Evolutionary conservation across 2,329 filamentous ascomycete genomes (phyloP), one percentile per base, ranked within the genome.

Genomic region (Fusarium concolor): DNA sequence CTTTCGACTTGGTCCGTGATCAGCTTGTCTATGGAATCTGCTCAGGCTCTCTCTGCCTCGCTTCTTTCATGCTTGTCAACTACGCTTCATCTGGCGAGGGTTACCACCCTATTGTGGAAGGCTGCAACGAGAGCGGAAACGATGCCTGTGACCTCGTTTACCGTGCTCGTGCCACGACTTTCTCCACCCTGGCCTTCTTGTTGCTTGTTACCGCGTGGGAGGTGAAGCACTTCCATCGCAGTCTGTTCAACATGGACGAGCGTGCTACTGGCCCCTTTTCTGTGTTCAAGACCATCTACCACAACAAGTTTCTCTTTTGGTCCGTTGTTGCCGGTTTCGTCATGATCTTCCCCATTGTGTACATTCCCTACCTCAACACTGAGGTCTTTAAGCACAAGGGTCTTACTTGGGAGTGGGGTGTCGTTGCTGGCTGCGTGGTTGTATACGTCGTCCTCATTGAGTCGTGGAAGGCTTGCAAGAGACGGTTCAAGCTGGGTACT

Each of bases 161-260:
- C 79, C 84, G 86, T 18, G 90, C 90, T 0, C 85, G 90, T 14
- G 89, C 90, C 0, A 88, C 90, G 1, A 90, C 88, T 6, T 93
- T 91, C 74, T 88, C 90, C 1, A 90, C 87, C 9, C 77, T 93
- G 41, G 91, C 88, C 41, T 92, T 90, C 80, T 81, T 89, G 46
- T 82, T 91, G 8, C 81, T 93, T 9, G 85, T 92, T 56, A 88
- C 90, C 0, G 89, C 90, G 0, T 92, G 90, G 90, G 89, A 93
- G 78, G 89, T 91, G 73, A 89, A 92, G 75, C 88, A 92, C 70
- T 89, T 91, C 77, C 87, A 87, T 17, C 86, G 89, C 44, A 90
- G 87, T 20, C 84, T 93, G 70, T 93, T 93, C 79, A 83, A 84
- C 71, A 90, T 92, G 86, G 83, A 89, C 62, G 80, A 84, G 64